A percentile compares a stretch with the other conserved stretches of the same genome.
Conservation (phyloP, 805 yeast genomes). For the Wickerhamiella parazyma region DNA sequence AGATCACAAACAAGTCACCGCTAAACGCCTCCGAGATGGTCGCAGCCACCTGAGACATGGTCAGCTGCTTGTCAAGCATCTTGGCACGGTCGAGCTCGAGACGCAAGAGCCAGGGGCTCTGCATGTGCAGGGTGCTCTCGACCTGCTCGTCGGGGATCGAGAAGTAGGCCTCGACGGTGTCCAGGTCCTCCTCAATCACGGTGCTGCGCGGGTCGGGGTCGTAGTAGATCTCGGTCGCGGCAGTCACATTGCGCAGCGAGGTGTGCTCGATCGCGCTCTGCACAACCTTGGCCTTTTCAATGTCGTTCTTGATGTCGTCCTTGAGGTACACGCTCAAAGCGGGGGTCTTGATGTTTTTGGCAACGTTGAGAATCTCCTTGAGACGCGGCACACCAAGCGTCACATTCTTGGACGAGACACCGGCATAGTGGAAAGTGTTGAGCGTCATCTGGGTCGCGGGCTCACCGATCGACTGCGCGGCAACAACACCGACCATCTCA, state of each 20-base stretch:
- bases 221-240: constrained; percentile 93
- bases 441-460: constrained; percentile 98
- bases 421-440: constrained; percentile 95
- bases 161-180: constrained; percentile 92
- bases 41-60: constrained; percentile 97
- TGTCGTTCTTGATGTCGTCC: constrained; percentile 68
- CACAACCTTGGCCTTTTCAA: constrained; percentile 85
- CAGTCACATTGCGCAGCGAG: constrained; percentile 82
- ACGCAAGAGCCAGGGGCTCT: constrained; percentile 96
- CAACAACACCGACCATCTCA: constrained; percentile 96
- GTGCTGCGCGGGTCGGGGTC: constrained; percentile 98
- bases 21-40: constrained; percentile 86
- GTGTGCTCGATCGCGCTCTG: constrained; percentile 98
- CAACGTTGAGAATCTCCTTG: constrained; percentile 95
- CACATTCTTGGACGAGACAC: constrained; percentile 92
- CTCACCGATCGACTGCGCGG: constrained; percentile 96
- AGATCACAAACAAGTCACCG: constrained; percentile 89
- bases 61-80: constrained; percentile 94
- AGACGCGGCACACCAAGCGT: constrained; percentile 96
- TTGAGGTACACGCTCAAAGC: constrained; percentile 87
- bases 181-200: constrained; percentile 92
- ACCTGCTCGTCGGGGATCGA: constrained; percentile 97
- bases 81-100: constrained; percentile 95
- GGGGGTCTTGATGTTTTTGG: constrained; percentile 99
- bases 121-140: constrained; percentile 83